Conservation (phyloP, 2,329 filamentous ascomycete genomes). For the Gnomoniopsis smithogilvyi region DNA sequence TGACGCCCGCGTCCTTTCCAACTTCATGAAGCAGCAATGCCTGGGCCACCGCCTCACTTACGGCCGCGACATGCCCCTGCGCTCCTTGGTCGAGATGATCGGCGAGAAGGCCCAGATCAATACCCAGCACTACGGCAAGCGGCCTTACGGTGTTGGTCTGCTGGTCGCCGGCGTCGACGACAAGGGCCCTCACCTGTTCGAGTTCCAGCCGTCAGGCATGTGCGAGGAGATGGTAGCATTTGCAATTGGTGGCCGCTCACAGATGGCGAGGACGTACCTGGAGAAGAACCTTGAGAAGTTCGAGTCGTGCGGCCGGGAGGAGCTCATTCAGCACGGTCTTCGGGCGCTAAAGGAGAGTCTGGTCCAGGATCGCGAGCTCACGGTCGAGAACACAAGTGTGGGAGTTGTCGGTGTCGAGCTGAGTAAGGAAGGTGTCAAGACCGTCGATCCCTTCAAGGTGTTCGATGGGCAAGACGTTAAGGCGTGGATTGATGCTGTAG, state of each 20-base stretch:
- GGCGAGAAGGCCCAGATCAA: constrained; percentile 96
- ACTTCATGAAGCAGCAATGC: constrained; percentile 99
- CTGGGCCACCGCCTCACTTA: constrained; percentile 94
- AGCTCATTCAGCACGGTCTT: constrained; percentile 87
- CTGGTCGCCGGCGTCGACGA: constrained; percentile 93
- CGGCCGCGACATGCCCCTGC: constrained; percentile 86
- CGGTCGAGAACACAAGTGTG: constrained; percentile 93
- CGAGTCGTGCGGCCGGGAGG: constrained; percentile 70
- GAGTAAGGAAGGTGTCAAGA: constrained; percentile 48
- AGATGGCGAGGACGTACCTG: constrained; percentile 97
- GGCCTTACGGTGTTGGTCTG: constrained; percentile 92
- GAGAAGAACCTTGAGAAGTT: constrained; percentile 90
- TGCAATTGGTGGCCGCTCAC: constrained; percentile 90
- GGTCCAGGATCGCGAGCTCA: constrained; percentile 95
- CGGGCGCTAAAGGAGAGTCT: constrained; percentile 91
- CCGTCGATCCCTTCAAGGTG: constrained; percentile 78
- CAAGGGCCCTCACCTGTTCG: constrained; percentile 90
- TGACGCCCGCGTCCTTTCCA: constrained; percentile 97
- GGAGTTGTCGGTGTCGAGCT: constrained; percentile 69
- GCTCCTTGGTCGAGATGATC: constrained; percentile 86
- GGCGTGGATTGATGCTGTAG: constrained; percentile 76
- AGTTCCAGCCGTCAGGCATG: constrained; percentile 95
- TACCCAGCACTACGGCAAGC: constrained; percentile 95
- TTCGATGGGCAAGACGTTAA: constrained; percentile 87
- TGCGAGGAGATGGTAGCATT: constrained; percentile 97